Conservation (phyloP, 1,139 yeast species). For the Pichia sp. region DNA sequence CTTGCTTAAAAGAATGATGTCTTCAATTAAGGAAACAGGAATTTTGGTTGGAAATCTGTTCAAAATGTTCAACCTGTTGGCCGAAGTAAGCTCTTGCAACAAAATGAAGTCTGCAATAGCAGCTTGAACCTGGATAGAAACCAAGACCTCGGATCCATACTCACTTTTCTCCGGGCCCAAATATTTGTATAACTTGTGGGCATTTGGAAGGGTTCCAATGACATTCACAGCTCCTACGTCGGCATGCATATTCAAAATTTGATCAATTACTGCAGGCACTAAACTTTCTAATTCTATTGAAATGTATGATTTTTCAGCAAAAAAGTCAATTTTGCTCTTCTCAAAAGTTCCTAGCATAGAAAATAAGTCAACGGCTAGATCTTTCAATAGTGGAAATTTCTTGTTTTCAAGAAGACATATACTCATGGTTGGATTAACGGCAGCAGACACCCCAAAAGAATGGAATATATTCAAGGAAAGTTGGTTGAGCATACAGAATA, state of each 20-base stretch:
- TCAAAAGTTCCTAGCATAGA: conserved; percentile 17
- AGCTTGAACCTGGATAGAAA: conserved; percentile 40
- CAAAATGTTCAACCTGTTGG: conserved; percentile 22
- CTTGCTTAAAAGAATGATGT: conserved; percentile 36
- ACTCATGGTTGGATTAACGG: conserved; percentile 26
- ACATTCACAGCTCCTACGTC: conserved; percentile 21
- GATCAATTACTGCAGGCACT: conserved; percentile 20
- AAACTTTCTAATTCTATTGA: conserved; percentile 26
- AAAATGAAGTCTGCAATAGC: conserved; percentile 39
- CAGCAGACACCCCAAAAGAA: conserved; percentile 23
- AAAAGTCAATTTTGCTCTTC: conserved; percentile 16
- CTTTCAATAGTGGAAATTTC: conserved; percentile 19
- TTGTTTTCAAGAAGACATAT: conserved; percentile 27
- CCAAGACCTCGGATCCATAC: conserved; percentile 28
- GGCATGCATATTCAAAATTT: conserved; percentile 22
- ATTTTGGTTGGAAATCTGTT: conserved; percentile 26
- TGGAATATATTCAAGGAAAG: conserved; percentile 23
- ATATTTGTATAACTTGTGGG: conserved; percentile 24
- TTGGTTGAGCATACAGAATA: conserved; percentile 33
- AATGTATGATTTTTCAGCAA: conserved; percentile 19
- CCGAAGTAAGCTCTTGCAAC: conserved; percentile 33
- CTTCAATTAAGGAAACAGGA: conserved; percentile 35
- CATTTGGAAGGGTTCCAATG: conserved; percentile 23
- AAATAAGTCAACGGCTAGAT: conserved; percentile 23
- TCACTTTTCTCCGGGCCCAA: conserved; percentile 17